phyloP scores from a whole-genome alignment of 1,139 yeast genomes.

The Hyphopichia fennica region DNA sequence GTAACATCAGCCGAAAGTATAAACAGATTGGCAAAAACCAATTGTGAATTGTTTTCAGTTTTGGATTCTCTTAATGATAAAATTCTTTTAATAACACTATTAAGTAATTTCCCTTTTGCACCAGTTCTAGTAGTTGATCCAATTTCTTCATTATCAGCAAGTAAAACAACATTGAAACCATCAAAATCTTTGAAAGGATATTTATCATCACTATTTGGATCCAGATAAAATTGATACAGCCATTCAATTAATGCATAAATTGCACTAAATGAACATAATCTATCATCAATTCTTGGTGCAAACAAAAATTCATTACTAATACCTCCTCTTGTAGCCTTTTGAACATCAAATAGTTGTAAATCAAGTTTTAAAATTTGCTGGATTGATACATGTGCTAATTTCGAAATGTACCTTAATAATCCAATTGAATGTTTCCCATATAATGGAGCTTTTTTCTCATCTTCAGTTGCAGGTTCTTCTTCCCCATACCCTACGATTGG shows the following conservation, averaged over 20 bases:
- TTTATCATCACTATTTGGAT: slow-evolving; percentile 10
- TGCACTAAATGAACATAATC: slow-evolving; percentile 45
- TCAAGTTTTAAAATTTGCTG: slow-evolving; percentile 34
- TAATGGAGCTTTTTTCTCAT: slow-evolving; percentile 34
- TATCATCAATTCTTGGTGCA: slow-evolving; percentile 47
- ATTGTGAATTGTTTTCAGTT: slow-evolving; percentile 15
- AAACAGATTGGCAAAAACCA: slow-evolving; percentile 35
- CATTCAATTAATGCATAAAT: slow-evolving; percentile 33
- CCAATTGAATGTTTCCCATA: slow-evolving; percentile 38
- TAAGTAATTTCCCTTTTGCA: slow-evolving; percentile 34
- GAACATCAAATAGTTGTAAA: slow-evolving; percentile 43
- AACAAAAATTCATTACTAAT: slow-evolving; percentile 38
- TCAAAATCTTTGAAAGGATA: slow-evolving; percentile 21
- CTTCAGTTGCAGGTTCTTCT: slow-evolving; percentile 26
- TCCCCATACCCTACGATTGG: slow-evolving; percentile 39
- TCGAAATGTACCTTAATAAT: slow-evolving; percentile 35
- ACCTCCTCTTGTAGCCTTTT: slow-evolving; percentile 43
- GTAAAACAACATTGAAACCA: slow-evolving; percentile 37
- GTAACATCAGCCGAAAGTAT: slow-evolving; percentile 48
- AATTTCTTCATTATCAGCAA: slow-evolving; percentile 46
- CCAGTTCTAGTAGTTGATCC: slow-evolving; percentile 47
- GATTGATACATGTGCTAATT: slow-evolving; percentile 26
- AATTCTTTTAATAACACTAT: slow-evolving; percentile 14
- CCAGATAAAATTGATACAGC: slow-evolving; percentile 14
- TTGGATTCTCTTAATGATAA: slow-evolving; percentile 6